phyloP scores from a whole-genome alignment of 1,284 basidiomycete genomes.

The Marasmius oreades region DNA sequence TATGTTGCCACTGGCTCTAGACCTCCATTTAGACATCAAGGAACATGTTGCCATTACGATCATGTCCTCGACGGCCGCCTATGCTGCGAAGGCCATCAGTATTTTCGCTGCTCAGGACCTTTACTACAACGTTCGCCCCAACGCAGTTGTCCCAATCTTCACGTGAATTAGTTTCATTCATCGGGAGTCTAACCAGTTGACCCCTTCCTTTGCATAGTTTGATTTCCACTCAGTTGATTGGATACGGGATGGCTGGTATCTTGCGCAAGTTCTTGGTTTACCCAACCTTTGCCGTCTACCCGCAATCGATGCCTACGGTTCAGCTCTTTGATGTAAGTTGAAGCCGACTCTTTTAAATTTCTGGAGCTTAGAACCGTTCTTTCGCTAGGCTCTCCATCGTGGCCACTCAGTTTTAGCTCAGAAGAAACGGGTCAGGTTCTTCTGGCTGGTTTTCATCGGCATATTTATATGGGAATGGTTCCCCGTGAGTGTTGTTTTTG shows the following conservation, averaged over 20 bases:
- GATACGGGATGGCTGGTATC: conserved; percentile 50
- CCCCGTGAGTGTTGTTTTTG: conserved; percentile 33
- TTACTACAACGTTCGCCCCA: conserved; percentile 46
- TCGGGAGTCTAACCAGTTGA: neutral
- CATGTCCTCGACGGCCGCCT: conserved; percentile 49
- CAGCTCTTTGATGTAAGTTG: conserved; percentile 43
- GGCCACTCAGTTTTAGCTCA: conserved; percentile 44
- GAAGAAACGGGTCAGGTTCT: conserved; percentile 52
- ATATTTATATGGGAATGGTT: conserved; percentile 52
- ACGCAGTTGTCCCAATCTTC: conserved; percentile 46
- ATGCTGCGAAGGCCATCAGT: conserved; percentile 44
- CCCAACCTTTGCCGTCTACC: conserved; percentile 40
- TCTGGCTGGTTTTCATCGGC: conserved; percentile 51
- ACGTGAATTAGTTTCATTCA: conserved; percentile 25
- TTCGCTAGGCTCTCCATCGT: conserved; percentile 42
- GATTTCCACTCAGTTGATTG: conserved; percentile 46
- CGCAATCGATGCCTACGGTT: conserved; percentile 41
- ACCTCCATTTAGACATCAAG: conserved; percentile 41
- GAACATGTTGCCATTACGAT: conserved; percentile 63
- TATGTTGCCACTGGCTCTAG: neutral
- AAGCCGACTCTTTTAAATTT: neutral
- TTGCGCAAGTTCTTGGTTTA: conserved; percentile 40
- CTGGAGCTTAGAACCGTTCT: neutral
- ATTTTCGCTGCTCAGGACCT: conserved; percentile 51
- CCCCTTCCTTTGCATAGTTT: conserved; percentile 24